Percentiles rank a stretch among this genome's conserved stretches.
These are phyloP conservation scores for Phlebiopsis gigantea DNA, from an alignment of 768 basidiomycete genomes.

Conservation along the genomic window DNA sequence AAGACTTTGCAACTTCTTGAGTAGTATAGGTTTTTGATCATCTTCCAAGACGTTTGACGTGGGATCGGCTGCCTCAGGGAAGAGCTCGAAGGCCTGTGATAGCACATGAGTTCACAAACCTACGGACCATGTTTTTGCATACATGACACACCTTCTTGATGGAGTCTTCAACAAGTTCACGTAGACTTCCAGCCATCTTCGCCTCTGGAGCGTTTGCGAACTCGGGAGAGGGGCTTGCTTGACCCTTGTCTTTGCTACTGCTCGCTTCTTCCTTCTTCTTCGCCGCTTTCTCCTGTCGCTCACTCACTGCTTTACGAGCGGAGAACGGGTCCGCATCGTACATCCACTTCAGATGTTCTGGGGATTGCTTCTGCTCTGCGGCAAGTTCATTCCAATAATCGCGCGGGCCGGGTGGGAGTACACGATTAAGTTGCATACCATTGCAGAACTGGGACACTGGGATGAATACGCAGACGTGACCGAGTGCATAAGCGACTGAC, in stretches of 20 bases:
- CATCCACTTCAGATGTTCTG: slow-evolving; percentile 78
- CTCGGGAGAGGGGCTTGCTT: slow-evolving; percentile 26
- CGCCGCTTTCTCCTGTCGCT: slow-evolving; percentile 54
- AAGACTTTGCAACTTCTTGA: slow-evolving; percentile 51
- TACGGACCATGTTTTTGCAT: not conserved
- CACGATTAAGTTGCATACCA: slow-evolving; percentile 62
- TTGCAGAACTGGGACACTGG: slow-evolving; percentile 57
- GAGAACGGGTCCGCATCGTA: slow-evolving; percentile 84
- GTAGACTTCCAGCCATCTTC: slow-evolving; percentile 69
- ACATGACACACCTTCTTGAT: slow-evolving; percentile 60
- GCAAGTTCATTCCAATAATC: slow-evolving; percentile 85
- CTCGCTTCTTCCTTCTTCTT: slow-evolving; percentile 35
- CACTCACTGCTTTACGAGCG: slow-evolving; percentile 61
- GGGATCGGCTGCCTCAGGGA: slow-evolving; percentile 40
- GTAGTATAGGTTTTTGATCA: slow-evolving; percentile 39
- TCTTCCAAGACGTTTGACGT: slow-evolving; percentile 32
- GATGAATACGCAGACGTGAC: slow-evolving; percentile 12
- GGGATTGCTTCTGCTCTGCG: slow-evolving; percentile 59
- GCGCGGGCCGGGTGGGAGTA: slow-evolving; percentile 78
- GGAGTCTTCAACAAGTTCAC: slow-evolving; percentile 76
- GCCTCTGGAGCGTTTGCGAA: slow-evolving; percentile 64
- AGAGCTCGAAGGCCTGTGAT: slow-evolving; percentile 49
- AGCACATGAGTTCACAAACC: slow-evolving; percentile 1
- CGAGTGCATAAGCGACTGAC: slow-evolving; percentile 43
- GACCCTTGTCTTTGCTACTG: slow-evolving; percentile 13